These are phyloP conservation scores for Alloteropsis semialata DNA, from an alignment of 176 grass and related monocot species.

Conservation along the genomic window DNA sequence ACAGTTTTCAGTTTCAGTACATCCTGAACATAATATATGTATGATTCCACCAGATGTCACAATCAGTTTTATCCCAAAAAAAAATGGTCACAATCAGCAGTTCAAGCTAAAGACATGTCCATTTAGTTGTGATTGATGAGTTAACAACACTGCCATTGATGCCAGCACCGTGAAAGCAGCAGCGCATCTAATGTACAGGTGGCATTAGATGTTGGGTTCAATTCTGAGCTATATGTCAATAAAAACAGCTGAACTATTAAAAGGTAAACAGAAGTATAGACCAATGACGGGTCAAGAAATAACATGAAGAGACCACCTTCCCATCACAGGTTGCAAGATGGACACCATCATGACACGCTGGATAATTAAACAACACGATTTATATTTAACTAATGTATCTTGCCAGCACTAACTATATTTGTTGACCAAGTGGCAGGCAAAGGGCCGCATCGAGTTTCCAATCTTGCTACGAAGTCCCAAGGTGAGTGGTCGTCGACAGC, in stretches of 20 bases:
- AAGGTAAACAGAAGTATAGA: not conserved
- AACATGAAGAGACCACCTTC: not conserved
- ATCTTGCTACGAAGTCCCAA: not conserved
- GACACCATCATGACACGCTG: not conserved
- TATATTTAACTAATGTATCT: not conserved
- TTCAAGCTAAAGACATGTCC: not conserved
- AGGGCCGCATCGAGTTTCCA: slow-evolving; percentile 19
- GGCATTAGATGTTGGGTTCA: not conserved
- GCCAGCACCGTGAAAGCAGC: not conserved
- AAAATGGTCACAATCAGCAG: not conserved
- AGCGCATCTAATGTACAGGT: not conserved
- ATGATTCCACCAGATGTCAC: not conserved
- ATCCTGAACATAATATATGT: not conserved
- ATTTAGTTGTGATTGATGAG: not conserved
- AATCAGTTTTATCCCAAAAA: not conserved
- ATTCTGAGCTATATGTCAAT: not conserved
- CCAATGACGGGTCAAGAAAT: not conserved
- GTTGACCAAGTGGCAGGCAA: not conserved
- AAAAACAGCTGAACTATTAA: not conserved
- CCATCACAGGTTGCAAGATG: not conserved
- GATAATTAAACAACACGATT: not conserved
- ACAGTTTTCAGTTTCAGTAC: not conserved
- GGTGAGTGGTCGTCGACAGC: not conserved
- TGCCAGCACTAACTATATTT: not conserved
- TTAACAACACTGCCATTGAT: not conserved